Evolutionary conservation across 2,329 filamentous ascomycete species (phyloP), one percentile per base, ranked within the genome.

Genomic region (Hypomyces rosellus): DNA sequence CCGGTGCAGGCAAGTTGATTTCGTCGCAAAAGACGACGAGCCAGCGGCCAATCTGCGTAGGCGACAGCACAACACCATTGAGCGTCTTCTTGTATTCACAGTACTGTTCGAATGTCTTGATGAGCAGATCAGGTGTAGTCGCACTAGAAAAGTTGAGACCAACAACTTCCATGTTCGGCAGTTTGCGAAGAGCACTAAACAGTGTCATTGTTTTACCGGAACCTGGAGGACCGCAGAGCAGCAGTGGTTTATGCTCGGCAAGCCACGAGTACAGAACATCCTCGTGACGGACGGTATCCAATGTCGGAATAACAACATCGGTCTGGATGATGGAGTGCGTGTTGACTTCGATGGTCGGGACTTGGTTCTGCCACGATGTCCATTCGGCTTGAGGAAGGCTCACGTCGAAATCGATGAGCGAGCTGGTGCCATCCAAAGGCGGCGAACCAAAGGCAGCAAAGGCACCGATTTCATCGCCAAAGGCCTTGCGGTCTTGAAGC

Each of bases 161-260:
- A 33, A 99, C 95, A 51, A 96, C 90, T 70, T 99, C 93, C 91
- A 99, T 96, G 66, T 96, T 96, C 3, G 92, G 92, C 51, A 99
- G 76, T 70, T 99, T 99, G 57, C 93, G 86, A 48, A 99, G 81
- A 34, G 93, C 93, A 65, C 92, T 96, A 75, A 99, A 99, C 12
- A 99, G 76, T 11, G 93, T 99, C 93, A 99, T 99, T 4, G 93
- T 99, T 75, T 99, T 99, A 77, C 93, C 93, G 46, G 93, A 99
- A 74, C 93, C 93, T 52, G 93, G 93, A 65, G 93, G 95, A 68
- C 93, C 95, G 66, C 93, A 99, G 14, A 99, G 85, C 47, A 99
- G 76, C 15, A 99, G 77, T 12, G 95, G 93, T 73, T 99, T 99
- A 67, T 99, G 93, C 68, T 99, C 93, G 14, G 95, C 93, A 41